Evolutionary conservation across 2,329 filamentous ascomycete species (phyloP), one percentile per base, ranked within the genome.

Genomic region (Claviceps citrina): DNA sequence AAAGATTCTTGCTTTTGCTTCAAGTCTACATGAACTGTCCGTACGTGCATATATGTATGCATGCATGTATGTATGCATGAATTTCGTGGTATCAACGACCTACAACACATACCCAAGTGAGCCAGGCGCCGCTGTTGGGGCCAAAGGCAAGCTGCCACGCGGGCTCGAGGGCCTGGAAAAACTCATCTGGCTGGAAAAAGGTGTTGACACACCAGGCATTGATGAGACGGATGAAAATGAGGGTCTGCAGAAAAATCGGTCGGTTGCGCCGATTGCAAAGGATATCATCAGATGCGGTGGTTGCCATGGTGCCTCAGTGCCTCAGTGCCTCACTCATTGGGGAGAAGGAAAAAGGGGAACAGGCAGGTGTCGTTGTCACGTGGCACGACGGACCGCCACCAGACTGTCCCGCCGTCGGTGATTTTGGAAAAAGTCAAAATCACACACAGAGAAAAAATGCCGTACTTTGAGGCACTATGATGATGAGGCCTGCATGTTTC

Each of bases 151-250:
- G 70, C 51, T 78, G 68, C 87, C 89, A 96, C 49, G 91, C 91
- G 39, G 91, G 89, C 64, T 98, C 91, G 33, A 96, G 73, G 1
- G 86, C 82, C 57, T 98, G 91, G 54, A 91, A 98, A 66, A 84
- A 96, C 61, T 98, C 91, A 65, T 98, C 91, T 22, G 91, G 91
- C 60, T 98, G 91, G 64, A 98, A 98, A 59, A 95, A 98, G 16
- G 91, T 96, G 48, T 74, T 68, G 42, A 93, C 67, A 46, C 70
- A 76, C 50, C 91, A 68, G 25, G 85, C 78, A 63, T 94, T 94
- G 56, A 83, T 58, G 47, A 89, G 70, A 40, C 91, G 84, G 46
- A 93, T 72, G 31, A 74, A 67, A 48, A 95, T 51, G 40, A 75
- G 59, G 44, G 53, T 45, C 36, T 48, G 51, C 4, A 60, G 44